Conservation (phyloP, 768 basidiomycete genomes). For the Leccinum incarnatum region DNA sequence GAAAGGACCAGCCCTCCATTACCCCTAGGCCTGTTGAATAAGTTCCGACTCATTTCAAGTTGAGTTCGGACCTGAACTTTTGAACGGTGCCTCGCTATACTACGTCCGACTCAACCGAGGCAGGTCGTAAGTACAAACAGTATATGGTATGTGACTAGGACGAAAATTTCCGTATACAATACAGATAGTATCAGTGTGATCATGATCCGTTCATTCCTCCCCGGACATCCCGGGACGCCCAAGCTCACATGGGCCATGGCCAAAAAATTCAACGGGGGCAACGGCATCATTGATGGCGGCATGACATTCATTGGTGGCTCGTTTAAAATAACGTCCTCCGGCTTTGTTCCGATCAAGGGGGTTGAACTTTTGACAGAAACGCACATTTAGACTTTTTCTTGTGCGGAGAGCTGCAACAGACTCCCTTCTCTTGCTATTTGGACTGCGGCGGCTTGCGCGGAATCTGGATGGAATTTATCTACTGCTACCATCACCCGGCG, state of each 20-base stretch:
- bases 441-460: background rate
- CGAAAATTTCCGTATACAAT: background rate
- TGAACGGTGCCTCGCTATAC: background rate
- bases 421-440: background rate
- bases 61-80: background rate
- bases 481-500: background rate
- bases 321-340: background rate
- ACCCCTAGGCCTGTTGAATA: background rate
- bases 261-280: background rate
- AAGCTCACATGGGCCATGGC: background rate
- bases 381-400: constrained; percentile 21
- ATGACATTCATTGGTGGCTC: background rate
- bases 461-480: background rate
- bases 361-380: constrained; percentile 5
- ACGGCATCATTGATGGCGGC: background rate
- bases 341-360: constrained; percentile 7
- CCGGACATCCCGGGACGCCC: background rate
- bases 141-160: background rate
- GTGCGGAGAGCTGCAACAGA: background rate
- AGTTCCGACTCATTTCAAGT: background rate
- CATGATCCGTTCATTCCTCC: background rate
- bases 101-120: background rate
- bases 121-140: background rate
- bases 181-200: background rate
- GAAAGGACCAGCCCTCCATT: background rate